A percentile compares a stretch with the other conserved stretches of the same genome.
Conservation (phyloP, 768 basidiomycete species). For the Russula sp. region DNA sequence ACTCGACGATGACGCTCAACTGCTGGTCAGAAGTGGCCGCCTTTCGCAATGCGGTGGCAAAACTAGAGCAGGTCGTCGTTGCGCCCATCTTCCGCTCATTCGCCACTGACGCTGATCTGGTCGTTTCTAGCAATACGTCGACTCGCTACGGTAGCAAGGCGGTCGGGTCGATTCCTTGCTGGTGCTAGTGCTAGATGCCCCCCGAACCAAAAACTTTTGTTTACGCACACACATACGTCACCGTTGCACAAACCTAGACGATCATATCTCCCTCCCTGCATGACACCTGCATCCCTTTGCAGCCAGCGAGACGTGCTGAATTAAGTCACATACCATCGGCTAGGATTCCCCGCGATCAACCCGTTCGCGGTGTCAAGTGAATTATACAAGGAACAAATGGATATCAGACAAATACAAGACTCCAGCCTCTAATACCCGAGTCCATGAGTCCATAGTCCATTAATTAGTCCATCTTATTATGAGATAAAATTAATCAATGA, state of each 20-base stretch:
- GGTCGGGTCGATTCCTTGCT: background rate
- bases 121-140: conserved; percentile 52
- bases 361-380: background rate
- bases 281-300: background rate
- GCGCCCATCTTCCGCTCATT: background rate
- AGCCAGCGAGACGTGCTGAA: background rate
- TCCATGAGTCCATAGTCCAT: background rate
- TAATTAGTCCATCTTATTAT: background rate
- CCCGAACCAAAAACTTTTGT: too few species aligned
- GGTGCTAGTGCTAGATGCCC: background rate
- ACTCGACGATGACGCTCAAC: conserved; percentile 53
- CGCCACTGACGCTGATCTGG: background rate
- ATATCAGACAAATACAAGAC: conserved; percentile 5
- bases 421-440: background rate
- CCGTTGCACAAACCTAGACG: conserved; percentile 8
- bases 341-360: background rate
- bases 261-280: background rate
- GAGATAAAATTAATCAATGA: background rate
- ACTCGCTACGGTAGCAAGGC: conserved; percentile 36
- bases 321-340: background rate
- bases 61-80: conserved; percentile 57
- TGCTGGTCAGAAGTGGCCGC: conserved; percentile 68
- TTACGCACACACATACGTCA: background rate
- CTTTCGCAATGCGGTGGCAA: conserved; percentile 64
- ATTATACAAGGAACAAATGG: background rate